phyloP scores from a whole-genome alignment of 2,329 filamentous ascomycete genomes.

The Fusarium cyanostomum region DNA sequence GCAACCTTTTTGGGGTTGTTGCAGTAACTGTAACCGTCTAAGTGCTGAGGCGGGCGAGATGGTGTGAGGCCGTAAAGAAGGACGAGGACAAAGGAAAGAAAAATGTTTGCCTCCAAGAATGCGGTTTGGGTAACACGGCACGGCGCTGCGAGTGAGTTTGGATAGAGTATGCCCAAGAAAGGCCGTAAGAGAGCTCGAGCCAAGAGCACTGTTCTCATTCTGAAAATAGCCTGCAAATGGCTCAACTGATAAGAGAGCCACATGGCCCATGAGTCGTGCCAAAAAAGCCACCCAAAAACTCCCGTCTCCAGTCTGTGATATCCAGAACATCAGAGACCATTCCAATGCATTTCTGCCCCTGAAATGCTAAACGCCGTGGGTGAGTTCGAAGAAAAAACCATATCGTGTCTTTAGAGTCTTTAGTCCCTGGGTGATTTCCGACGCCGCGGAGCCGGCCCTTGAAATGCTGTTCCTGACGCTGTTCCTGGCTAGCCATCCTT shows the following conservation, averaged over 20 bases:
- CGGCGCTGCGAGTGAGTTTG: background rate
- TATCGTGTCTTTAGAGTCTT: slow-evolving; percentile 10
- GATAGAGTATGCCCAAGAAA: slow-evolving; percentile 6
- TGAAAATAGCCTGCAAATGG: background rate
- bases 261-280: slow-evolving; percentile 29
- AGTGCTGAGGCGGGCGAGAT: slow-evolving; percentile 5
- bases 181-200: slow-evolving; percentile 13
- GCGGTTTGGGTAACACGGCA: slow-evolving; percentile 29
- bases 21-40: slow-evolving; percentile 1
- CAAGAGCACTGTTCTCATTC: background rate
- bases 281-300: slow-evolving; percentile 24
- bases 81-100: slow-evolving; percentile 12
- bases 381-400: slow-evolving; percentile 31
- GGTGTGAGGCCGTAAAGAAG: slow-evolving; percentile 19
- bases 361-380: slow-evolving; percentile 23
- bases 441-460: slow-evolving; percentile 9
- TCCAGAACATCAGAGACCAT: slow-evolving; percentile 27
- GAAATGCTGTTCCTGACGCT: slow-evolving; percentile 18
- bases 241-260: slow-evolving; percentile 7
- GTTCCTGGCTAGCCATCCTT: slow-evolving; percentile 35
- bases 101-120: slow-evolving; percentile 27
- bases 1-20: slow-evolving; percentile 6
- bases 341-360: slow-evolving; percentile 26
- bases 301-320: slow-evolving; percentile 1
- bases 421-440: background rate